A percentile compares a stretch with the other conserved stretches of the same genome.
Evolutionary conservation across 192 early-diverging fungal species (phyloP).

Genomic region (Rhizophagus clarus): DNA sequence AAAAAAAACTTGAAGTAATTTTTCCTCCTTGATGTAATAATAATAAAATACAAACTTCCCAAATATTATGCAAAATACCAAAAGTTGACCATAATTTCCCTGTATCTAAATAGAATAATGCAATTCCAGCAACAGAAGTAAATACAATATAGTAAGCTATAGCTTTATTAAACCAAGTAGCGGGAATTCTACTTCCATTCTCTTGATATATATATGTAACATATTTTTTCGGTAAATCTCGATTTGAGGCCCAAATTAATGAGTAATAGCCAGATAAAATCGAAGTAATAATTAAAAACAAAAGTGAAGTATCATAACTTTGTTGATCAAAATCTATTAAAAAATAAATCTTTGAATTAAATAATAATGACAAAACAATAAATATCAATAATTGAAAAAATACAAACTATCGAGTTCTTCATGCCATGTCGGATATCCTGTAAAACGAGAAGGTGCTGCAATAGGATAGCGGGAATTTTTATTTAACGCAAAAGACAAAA

Average conservation of each 20-base stretch:
- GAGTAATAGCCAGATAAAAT: neutral
- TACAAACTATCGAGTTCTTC: neutral
- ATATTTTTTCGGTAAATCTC: slow-evolving; percentile 11
- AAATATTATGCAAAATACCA: slow-evolving; percentile 36
- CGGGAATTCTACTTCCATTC: slow-evolving; percentile 7
- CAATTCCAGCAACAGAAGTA: slow-evolving; percentile 15
- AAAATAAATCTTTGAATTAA: neutral
- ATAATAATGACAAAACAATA: neutral
- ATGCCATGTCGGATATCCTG: slow-evolving; percentile 28
- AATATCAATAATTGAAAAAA: neutral
- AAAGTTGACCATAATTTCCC: slow-evolving; percentile 34
- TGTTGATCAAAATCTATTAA: slow-evolving; percentile 23
- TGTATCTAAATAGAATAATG: slow-evolving; percentile 24
- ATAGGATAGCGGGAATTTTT: neutral
- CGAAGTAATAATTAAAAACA: slow-evolving; percentile 3
- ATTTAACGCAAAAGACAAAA: neutral
- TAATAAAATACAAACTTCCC: slow-evolving; percentile 31
- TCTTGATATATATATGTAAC: slow-evolving; percentile 22
- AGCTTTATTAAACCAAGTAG: slow-evolving; percentile 39
- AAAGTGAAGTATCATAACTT: neutral
- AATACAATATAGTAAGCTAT: slow-evolving; percentile 15
- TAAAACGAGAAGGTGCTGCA: slow-evolving; percentile 5
- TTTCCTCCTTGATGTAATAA: slow-evolving; percentile 20
- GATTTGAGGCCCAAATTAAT: neutral
- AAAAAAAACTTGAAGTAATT: neutral